Base-by-base conservation (phyloP, 2,329 filamentous ascomycete species). In the Penicillium sp. region DNA sequence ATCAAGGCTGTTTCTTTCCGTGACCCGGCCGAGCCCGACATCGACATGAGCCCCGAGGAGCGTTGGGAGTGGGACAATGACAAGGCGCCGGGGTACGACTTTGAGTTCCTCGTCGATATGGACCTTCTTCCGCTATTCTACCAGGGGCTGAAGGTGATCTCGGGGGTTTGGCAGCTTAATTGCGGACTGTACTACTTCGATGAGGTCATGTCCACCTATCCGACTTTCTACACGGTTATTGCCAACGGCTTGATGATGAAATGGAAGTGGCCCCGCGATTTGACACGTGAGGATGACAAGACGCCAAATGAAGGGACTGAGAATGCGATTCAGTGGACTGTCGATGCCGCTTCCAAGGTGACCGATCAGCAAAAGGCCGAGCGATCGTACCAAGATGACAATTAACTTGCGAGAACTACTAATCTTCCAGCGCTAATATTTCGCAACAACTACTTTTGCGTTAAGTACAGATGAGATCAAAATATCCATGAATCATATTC, bases 31-130 rank as follows among this genome's bases (percentile, higher is more conserved):
- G 63, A 65, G n/a, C 63, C 70, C 2, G 57, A 62, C 4, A 66
- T 72, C 53, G 73, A 76, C 46, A 57, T 76, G 43, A 70, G 61
- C 24, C 59, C 63, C 2, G 66, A 67, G n/a, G 69, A 73, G 28
- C 58, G 54, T n/a, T n/a, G 53, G 11, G 54, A 63, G 18, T 63
- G 65, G 63, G 51, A 60, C 10, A 47, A 57, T 5, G 57, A 57
- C 5, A 50, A 48, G n/a, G 48, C 30, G 5, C 63, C 55, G 1
- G n/a, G 39, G 33, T 62, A 65, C 25, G 63, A 74, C 48, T 76
- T 76, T 44, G 73, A 77, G 11, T 86, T 95, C 57, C 83, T 88
- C 63, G 65, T 96, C 3, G 91, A 96, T 54, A 80, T 83, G 24
- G 69, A 78, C 4, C 67, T 83, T 2, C 70, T 88, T 16, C 54